Conservation (phyloP, 1,284 basidiomycete genomes). For the Melampsora americana region DNA sequence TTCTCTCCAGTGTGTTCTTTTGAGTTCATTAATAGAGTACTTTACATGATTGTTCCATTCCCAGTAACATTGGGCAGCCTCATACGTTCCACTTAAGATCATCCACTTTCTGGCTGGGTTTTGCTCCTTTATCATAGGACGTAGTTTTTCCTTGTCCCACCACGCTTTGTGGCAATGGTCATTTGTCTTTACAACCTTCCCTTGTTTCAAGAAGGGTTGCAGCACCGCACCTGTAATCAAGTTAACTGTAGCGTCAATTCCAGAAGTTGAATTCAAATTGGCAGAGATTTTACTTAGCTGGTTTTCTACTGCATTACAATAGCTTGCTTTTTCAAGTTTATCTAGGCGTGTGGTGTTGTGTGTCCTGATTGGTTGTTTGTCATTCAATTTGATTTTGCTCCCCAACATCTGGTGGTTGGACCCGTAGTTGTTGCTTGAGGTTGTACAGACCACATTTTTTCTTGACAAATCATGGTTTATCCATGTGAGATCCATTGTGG, state of each 20-base stretch:
- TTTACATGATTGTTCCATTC: no score
- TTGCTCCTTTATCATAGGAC: neutral
- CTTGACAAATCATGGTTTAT: no score
- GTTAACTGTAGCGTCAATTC: neutral
- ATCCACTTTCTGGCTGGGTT: neutral
- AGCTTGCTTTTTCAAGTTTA: neutral
- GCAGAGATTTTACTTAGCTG: neutral
- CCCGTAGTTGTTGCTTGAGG: no score
- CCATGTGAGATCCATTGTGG: no score
- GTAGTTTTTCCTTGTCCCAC: neutral
- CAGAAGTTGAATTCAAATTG: neutral
- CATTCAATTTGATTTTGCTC: no score
- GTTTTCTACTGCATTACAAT: neutral
- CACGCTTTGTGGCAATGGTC: neutral
- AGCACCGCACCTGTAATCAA: neutral
- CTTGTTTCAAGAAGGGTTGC: neutral
- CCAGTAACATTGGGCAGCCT: no score
- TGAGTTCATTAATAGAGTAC: no score
- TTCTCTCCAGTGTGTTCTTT: no score
- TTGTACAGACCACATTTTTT: no score
- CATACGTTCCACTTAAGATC: no score
- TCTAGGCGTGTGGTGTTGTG: neutral
- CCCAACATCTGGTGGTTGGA: no score
- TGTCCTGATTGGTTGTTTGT: no score
- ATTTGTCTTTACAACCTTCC: neutral